phyloP scores from a whole-genome alignment of 306 rosid species.

The Rosa persica region DNA sequence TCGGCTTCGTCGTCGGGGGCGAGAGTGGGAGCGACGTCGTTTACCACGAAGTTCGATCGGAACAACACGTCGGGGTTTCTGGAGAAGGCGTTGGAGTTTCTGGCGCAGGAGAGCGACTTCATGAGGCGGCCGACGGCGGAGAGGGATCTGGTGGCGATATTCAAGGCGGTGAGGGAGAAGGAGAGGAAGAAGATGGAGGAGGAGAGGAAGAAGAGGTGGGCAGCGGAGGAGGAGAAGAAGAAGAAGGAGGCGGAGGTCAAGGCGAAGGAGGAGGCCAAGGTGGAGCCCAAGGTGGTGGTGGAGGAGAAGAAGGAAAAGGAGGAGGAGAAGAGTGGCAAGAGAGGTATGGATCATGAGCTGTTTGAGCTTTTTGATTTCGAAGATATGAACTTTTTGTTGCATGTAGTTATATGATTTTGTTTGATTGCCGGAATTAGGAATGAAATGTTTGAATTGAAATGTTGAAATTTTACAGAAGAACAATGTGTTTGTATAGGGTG shows the following conservation, averaged over 20 bases:
- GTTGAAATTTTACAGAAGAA: not conserved
- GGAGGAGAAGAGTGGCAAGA: constrained; percentile 23
- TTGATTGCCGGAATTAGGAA: not conserved
- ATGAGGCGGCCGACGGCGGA: constrained; percentile 46
- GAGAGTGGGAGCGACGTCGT: constrained; percentile 26
- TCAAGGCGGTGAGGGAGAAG: constrained; percentile 36
- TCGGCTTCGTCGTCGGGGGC: constrained; percentile 38
- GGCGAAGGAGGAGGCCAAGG: constrained; percentile 12
- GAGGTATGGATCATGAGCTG: constrained; percentile 27
- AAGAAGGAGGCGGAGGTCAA: constrained; percentile 13
- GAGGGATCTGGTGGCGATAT: constrained; percentile 35
- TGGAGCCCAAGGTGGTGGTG: constrained; percentile 17
- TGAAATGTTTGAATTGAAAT: not conserved
- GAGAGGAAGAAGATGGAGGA: constrained; percentile 35
- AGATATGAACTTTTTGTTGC: not conserved
- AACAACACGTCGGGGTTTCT: constrained; percentile 57
- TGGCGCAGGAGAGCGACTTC: constrained; percentile 46
- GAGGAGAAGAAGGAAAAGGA: constrained; percentile 24
- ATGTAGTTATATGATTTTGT: not conserved
- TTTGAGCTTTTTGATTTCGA: no score
- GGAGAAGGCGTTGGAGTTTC: constrained; percentile 54
- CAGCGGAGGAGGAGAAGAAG: constrained; percentile 26
- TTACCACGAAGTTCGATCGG: constrained; percentile 58
- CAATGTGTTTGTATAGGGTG: not conserved
- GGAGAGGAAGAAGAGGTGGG: constrained; percentile 29